These are phyloP conservation scores for Brettanomyces nanus DNA, from an alignment of 805 yeast species.

Conservation along the genomic window DNA sequence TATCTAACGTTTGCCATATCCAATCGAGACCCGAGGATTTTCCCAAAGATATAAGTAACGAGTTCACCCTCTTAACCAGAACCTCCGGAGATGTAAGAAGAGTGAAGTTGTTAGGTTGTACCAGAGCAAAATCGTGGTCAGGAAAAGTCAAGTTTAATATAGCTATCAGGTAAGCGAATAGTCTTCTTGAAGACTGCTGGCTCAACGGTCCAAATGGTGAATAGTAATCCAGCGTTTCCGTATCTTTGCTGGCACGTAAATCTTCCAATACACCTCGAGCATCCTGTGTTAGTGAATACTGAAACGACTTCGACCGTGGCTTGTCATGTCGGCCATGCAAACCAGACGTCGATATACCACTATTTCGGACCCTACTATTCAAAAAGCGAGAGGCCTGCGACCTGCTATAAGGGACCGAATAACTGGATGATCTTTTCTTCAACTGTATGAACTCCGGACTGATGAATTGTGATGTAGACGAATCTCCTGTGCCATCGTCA, in stretches of 20 bases:
- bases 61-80: constrained; percentile 63
- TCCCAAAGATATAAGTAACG: constrained; percentile 62
- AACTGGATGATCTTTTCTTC: constrained; percentile 26
- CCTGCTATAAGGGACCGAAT: constrained; percentile 18
- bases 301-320: constrained; percentile 24
- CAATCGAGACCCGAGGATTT: constrained; percentile 45
- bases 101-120: constrained; percentile 71
- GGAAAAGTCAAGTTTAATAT: constrained; percentile 90
- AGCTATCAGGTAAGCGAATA: constrained; percentile 85
- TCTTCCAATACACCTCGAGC: neutral
- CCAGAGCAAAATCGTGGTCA: constrained; percentile 85
- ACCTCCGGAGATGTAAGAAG: constrained; percentile 43
- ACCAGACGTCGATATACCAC: constrained; percentile 7
- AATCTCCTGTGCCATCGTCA: neutral
- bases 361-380: neutral
- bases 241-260: constrained; percentile 20
- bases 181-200: constrained; percentile 76
- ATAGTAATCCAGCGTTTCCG: constrained; percentile 5
- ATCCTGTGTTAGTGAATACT: constrained; percentile 4
- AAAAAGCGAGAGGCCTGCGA: constrained; percentile 4
- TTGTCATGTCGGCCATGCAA: constrained; percentile 7
- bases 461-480: constrained; percentile 11
- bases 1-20: constrained; percentile 85
- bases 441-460: constrained; percentile 25
- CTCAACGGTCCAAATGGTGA: constrained; percentile 91